Conservation (phyloP, 305 asterid species). For the Ajuga reptans region DNA sequence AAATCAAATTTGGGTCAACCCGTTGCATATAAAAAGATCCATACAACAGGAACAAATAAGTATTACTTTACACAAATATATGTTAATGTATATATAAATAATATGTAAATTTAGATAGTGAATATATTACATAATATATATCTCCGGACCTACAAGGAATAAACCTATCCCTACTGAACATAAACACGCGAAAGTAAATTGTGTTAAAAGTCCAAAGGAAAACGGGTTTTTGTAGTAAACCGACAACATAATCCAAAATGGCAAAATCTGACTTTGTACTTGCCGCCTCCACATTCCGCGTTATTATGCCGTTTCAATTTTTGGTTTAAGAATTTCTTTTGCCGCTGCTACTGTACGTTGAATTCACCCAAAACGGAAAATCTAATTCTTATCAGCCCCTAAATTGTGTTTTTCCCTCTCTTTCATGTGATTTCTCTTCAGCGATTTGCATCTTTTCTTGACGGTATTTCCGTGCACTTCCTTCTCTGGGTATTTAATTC, state of each 20-base stretch:
- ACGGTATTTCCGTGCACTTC: background rate
- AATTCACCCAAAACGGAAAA: background rate
- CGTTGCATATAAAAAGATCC: too few species aligned
- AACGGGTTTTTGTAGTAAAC: background rate
- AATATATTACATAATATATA: too few species aligned
- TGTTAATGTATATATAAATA: too few species aligned
- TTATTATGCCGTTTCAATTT: background rate
- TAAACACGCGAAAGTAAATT: too few species aligned
- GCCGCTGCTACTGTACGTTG: background rate
- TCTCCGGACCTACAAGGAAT: too few species aligned
- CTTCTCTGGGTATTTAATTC: background rate
- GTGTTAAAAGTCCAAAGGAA: too few species aligned
- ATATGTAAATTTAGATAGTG: too few species aligned
- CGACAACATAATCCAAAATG: background rate
- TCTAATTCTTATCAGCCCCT: background rate
- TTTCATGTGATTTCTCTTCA: background rate
- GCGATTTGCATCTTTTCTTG: background rate
- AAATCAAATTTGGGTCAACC: too few species aligned
- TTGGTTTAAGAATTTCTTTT: background rate
- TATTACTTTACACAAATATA: too few species aligned
- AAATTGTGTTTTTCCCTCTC: background rate
- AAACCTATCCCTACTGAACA: too few species aligned
- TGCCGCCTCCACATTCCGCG: conserved; percentile 27
- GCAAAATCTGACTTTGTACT: background rate
- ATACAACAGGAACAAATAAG: too few species aligned